Percentiles rank a stretch among this genome's conserved stretches.
Conservation (phyloP, 345 rosid species). For the Brassica cretica region DNA sequence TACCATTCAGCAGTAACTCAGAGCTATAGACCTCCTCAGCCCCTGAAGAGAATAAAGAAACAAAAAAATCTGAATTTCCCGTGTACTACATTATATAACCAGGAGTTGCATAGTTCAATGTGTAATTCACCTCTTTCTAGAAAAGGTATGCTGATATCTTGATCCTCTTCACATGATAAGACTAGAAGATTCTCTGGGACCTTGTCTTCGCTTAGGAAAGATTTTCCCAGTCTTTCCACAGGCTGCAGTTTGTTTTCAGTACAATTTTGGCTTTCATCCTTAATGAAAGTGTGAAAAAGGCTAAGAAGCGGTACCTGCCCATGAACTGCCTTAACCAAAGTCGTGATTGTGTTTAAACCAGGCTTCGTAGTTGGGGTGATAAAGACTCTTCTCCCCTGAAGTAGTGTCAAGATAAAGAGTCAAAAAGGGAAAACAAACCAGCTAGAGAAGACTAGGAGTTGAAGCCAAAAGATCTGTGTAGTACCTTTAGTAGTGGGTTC, state of each 20-base stretch:
- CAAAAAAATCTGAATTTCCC: not conserved
- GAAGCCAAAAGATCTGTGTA: not conserved
- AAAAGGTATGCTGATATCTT: slow-evolving; percentile 54
- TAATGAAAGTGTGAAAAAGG: not conserved
- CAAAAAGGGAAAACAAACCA: slow-evolving; percentile 4
- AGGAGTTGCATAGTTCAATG: not conserved
- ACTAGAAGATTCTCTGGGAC: slow-evolving; percentile 61
- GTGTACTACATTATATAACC: not conserved
- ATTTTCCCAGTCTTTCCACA: slow-evolving; percentile 72
- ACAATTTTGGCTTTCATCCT: not conserved
- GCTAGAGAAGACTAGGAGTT: not conserved
- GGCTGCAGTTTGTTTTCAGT: slow-evolving; percentile 49
- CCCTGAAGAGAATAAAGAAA: slow-evolving; percentile 44
- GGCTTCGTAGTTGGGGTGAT: slow-evolving; percentile 75
- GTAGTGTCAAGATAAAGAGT: slow-evolving; percentile 21
- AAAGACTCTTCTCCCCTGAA: slow-evolving; percentile 70
- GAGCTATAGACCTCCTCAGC: slow-evolving; percentile 75
- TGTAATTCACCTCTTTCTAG: slow-evolving; percentile 67
- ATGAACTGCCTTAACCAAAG: slow-evolving; percentile 61
- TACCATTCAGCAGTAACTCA: slow-evolving; percentile 81
- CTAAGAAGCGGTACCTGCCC: slow-evolving; percentile 55
- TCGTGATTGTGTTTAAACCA: slow-evolving; percentile 58
- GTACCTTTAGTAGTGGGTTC: slow-evolving; percentile 60
- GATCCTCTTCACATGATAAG: slow-evolving; percentile 85
- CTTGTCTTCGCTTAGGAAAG: slow-evolving; percentile 57